A percentile compares a stretch with the other conserved stretches of the same genome.
phyloP scores from a whole-genome alignment of 106 monocot genomes.

The Iris macrosiphon region DNA sequence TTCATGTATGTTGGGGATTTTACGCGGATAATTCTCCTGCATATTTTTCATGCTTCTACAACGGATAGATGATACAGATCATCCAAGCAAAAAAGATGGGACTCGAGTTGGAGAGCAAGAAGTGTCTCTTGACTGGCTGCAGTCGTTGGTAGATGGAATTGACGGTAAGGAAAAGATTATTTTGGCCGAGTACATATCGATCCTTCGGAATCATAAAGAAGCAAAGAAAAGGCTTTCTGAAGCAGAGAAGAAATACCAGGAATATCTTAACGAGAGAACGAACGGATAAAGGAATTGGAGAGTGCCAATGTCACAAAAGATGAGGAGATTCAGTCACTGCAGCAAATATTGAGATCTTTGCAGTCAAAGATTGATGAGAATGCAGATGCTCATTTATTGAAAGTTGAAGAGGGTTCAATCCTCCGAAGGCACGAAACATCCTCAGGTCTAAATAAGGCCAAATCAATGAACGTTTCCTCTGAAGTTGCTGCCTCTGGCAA shows the following conservation, averaged over 20 bases:
- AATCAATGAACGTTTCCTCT: too few species aligned
- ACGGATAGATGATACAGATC: too few species aligned
- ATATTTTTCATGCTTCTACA: too few species aligned
- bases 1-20: too few species aligned
- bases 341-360: conserved; percentile 21
- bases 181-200: conserved; percentile 64
- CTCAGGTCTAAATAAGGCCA: too few species aligned
- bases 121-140: conserved; percentile 15
- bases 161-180: conserved; percentile 71
- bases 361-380: neutral
- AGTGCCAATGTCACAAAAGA: conserved; percentile 52
- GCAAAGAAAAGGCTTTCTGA: conserved; percentile 54
- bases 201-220: conserved; percentile 73
- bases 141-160: conserved; percentile 33
- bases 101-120: conserved; percentile 22
- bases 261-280: conserved; percentile 26
- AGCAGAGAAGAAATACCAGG: conserved; percentile 36
- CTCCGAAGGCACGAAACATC: neutral
- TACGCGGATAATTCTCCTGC: too few species aligned
- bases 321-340: conserved; percentile 56
- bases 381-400: neutral
- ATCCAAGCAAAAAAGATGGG: too few species aligned
- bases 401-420: conserved; percentile 3
- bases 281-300: conserved; percentile 40
- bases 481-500: too few species aligned